Conservation (phyloP, 371 early-diverging fungal species). For the Mucor sp. region DNA sequence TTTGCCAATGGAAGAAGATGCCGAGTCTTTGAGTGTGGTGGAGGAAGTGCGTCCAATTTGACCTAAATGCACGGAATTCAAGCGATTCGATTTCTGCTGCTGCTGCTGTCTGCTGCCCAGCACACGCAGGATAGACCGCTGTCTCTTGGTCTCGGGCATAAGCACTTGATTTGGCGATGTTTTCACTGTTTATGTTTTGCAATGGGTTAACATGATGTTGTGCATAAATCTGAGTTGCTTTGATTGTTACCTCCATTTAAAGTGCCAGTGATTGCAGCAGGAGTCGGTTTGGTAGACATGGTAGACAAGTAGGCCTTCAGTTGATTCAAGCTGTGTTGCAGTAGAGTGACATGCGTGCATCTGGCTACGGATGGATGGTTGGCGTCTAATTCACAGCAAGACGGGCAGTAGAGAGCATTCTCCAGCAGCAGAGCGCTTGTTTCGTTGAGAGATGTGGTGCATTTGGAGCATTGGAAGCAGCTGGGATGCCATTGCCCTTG, state of each 20-base stretch:
- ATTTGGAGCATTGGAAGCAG: constrained; percentile 74
- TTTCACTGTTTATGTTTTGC: not conserved
- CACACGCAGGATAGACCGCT: constrained; percentile 5
- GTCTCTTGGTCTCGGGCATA: constrained; percentile 13
- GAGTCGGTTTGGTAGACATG: not conserved
- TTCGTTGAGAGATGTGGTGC: constrained; percentile 50
- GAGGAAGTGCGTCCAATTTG: constrained; percentile 8
- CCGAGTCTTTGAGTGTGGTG: not conserved
- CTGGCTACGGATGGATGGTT: not conserved
- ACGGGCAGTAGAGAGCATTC: constrained; percentile 5
- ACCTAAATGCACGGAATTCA: constrained; percentile 6
- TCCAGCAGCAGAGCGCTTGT: not conserved
- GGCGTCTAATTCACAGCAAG: not conserved
- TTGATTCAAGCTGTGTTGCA: not conserved
- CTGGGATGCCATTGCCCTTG: constrained; percentile 66
- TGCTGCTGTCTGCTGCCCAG: not conserved
- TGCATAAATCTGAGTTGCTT: not conserved
- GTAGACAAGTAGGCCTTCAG: not conserved
- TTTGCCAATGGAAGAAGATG: not conserved
- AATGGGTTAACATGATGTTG: not conserved
- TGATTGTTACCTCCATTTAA: constrained; percentile 3
- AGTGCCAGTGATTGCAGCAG: not conserved
- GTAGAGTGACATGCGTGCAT: not conserved
- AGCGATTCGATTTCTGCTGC: not conserved
- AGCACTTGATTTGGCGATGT: constrained; percentile 2